Evolutionary conservation across 495 filamentous ascomycete genomes (phyloP), one percentile per base, ranked within the genome.

Genomic region (Podospora comata): DNA sequence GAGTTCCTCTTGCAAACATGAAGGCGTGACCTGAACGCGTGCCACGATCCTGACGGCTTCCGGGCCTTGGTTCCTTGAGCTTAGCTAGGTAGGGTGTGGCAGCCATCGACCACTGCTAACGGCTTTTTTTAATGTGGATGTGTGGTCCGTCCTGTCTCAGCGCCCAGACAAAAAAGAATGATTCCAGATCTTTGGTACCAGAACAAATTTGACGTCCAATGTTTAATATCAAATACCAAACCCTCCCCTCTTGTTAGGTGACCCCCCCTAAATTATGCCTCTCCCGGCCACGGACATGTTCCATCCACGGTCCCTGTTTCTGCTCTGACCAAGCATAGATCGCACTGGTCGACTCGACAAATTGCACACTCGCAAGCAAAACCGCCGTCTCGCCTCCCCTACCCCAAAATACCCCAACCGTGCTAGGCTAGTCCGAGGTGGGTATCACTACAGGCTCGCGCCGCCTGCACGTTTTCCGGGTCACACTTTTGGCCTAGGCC

Each of bases 391-490:
- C n/a, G 55, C 55, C 55, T 26, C 55, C 55, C 23, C 4, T 5
- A 58, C 55, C 55, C 55, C 55, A 19, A 20, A 19, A 20, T 15
- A 15, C 55, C 55, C 55, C 55, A 23, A 23, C n/a, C 55, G 55
- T 58, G 23, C 3, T 32, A 57, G 3, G 4, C 32, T 63, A 30
- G n/a, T 6, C 57, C 62, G 3, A 18, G 27, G 26, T 39, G 56
- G 61, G 60, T 57, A 55, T 60, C 59, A 64, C 44, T 64, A 64
- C 60, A 67, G 34, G 39, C 39, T 70, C 61, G 68, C 68, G 60
- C 62, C 65, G 56, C 9, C 65, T 66, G 67, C 67, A 69, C 67
- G 67, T 69, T 69, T 62, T 65, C 23, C 61, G 61, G 61, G 68
- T 67, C 28, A 54, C 61, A 63, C 44, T 27, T 57, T 18, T 26